A percentile compares a stretch with the other conserved stretches of the same genome.
Evolutionary conservation across 2,329 filamentous ascomycete genomes (phyloP).

Genomic region (Botrytis fragariae): DNA sequence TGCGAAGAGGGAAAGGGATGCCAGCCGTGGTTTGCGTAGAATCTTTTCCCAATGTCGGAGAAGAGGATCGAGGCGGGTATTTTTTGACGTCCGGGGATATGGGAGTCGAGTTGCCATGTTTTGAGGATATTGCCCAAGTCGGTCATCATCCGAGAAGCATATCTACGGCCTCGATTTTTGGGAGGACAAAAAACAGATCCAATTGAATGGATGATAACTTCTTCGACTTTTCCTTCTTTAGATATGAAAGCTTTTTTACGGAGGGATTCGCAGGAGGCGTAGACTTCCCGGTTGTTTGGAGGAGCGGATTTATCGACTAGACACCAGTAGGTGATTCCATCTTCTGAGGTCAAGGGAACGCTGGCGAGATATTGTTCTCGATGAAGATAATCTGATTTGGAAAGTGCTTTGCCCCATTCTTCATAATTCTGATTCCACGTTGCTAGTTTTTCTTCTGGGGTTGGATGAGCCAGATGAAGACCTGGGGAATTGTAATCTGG

Average conservation of each 20-base stretch:
- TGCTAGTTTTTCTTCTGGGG: constrained; percentile 50
- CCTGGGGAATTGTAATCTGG: constrained; percentile 35
- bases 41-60: constrained; percentile 81
- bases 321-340: constrained; percentile 60
- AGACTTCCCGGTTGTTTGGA: constrained; percentile 50
- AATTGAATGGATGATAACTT: constrained; percentile 69
- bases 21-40: constrained; percentile 80
- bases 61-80: constrained; percentile 73
- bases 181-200: constrained; percentile 76
- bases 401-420: constrained; percentile 59
- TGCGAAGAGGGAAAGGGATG: constrained; percentile 69
- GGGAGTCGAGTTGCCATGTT: constrained; percentile 50
- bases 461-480: constrained; percentile 55
- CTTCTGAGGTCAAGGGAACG: constrained; percentile 56
- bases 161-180: constrained; percentile 66
- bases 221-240: constrained; percentile 43
- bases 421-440: constrained; percentile 56
- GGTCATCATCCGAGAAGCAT: constrained; percentile 72
- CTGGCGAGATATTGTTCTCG: constrained; percentile 58
- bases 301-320: constrained; percentile 49
- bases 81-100: constrained; percentile 40
- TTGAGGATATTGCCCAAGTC: constrained; percentile 58
- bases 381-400: constrained; percentile 53
- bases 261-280: constrained; percentile 63
- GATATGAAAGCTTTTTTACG: constrained; percentile 56